phyloP scores from a whole-genome alignment of 257 asterid genomes.

The Galeopsis tetrahit region DNA sequence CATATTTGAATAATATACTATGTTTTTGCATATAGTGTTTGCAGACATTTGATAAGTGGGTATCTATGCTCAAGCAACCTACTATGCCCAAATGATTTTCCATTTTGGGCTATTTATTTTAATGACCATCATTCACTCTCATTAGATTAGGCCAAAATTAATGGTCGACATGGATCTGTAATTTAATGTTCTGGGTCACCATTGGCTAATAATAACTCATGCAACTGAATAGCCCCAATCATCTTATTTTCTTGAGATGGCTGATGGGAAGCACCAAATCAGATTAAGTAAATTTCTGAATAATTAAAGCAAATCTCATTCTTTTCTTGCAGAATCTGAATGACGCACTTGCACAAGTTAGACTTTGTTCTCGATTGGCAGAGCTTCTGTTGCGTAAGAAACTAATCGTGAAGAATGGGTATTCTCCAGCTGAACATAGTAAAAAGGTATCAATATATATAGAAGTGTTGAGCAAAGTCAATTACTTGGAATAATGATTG shows the following conservation, averaged over 20 bases:
- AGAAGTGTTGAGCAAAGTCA: not conserved
- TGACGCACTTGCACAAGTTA: conserved; percentile 60
- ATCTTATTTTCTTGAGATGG: conserved; percentile 25
- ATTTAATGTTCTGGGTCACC: not conserved
- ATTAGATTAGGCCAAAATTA: conserved; percentile 1
- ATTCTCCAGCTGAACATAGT: conserved; percentile 46
- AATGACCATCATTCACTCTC: conserved; percentile 19
- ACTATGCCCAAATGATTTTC: conserved; percentile 1
- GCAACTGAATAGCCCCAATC: not conserved
- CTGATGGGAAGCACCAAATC: conserved; percentile 21
- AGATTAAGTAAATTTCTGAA: conserved; percentile 22
- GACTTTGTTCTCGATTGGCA: conserved; percentile 68
- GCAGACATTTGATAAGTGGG: conserved; percentile 18
- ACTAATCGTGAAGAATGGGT: conserved; percentile 43
- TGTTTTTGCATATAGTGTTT: not conserved
- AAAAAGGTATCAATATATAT: conserved; percentile 55
- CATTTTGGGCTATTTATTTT: not conserved
- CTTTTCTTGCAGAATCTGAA: conserved; percentile 60
- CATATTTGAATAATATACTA: not conserved
- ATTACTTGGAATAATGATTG: not conserved
- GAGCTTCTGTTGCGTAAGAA: conserved; percentile 69
- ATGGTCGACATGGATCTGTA: conserved; percentile 25
- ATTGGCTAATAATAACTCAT: conserved; percentile 23
- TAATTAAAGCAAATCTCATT: conserved; percentile 24
- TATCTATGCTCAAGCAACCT: not conserved